Evolutionary conservation across 495 filamentous ascomycete genomes (phyloP).

Genomic region (Cairneyella variabilis): DNA sequence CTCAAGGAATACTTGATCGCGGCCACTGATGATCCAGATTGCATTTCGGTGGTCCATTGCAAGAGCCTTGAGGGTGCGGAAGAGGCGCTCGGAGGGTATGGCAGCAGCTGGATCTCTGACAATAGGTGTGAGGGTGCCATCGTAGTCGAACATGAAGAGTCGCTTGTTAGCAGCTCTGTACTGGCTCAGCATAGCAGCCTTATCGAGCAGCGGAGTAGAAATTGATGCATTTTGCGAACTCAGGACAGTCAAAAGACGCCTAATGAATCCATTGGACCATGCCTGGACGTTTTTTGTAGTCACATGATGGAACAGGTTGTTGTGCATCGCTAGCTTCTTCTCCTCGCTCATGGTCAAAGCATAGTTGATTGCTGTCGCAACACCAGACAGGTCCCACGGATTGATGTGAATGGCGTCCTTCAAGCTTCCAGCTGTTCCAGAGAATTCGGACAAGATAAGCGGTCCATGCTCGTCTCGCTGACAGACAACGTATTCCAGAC

Average conservation of each 20-base stretch:
- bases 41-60: slow-evolving; percentile 75
- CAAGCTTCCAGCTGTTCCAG: slow-evolving; percentile 83
- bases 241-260: slow-evolving; percentile 71
- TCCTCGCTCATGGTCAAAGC: slow-evolving; percentile 69
- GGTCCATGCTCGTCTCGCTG: slow-evolving; percentile 81
- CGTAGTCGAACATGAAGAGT: slow-evolving; percentile 97
- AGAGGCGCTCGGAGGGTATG: slow-evolving; percentile 76
- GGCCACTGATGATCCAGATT: slow-evolving; percentile 97
- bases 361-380: slow-evolving; percentile 73
- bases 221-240: slow-evolving; percentile 69
- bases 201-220: slow-evolving; percentile 77
- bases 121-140: slow-evolving; percentile 95
- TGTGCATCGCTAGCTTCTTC: slow-evolving; percentile 53
- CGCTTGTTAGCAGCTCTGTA: slow-evolving; percentile 69
- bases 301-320: slow-evolving; percentile 74
- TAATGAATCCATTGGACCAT: slow-evolving; percentile 76
- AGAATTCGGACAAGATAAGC: slow-evolving; percentile 92
- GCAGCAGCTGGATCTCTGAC: slow-evolving; percentile 84
- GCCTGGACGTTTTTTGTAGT: slow-evolving; percentile 75
- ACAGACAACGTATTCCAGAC: slow-evolving; percentile 87
- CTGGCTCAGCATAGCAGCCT: slow-evolving; percentile 58
- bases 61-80: slow-evolving; percentile 72
- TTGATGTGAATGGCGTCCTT: slow-evolving; percentile 88
- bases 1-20: slow-evolving; percentile 83
- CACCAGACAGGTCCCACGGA: slow-evolving; percentile 81